Base-by-base conservation (phyloP, 2,329 filamentous ascomycete species). In the Pyrenophora tritici-repentis region DNA sequence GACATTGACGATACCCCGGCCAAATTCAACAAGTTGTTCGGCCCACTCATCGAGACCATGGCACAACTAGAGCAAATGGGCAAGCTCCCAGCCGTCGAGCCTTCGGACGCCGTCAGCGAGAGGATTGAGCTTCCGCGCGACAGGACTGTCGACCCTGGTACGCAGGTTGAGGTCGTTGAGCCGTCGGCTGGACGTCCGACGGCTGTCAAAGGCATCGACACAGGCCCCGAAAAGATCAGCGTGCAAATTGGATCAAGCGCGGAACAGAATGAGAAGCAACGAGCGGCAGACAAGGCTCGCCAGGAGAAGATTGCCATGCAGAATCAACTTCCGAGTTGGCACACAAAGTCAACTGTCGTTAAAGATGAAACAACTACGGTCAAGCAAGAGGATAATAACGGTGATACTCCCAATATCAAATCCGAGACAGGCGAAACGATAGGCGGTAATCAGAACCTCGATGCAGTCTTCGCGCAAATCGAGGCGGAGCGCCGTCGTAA, bases 21-120 rank as follows among this genome's bases (percentile, higher is more conserved):
- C 38, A 73, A 70, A 38, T 75, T 94, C 64, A 93, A 93, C 73
- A 85, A 86, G 63, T 87, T 93, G 70, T 87, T 93, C 73, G 86
- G 86, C 61, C 90, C 90, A 63, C 86, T 94, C 59, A 87, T 89
- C 49, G 50, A 53, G 35, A 84, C 89, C 50, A 80, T 91, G 46
- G 38, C 37, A 5, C 41, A 53, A 8, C 79, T 95, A 56, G 88
- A 87, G 47, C 82, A 87, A 65, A 90, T 95, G 53, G 90, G 94
- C 67, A 79, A 83, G n/a, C 81, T 95, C 6, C 89, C 90, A 1
- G 87, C 77, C 46, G 87, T 88, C 67, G 87, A 83, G 58, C 91
- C 90, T 60, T 87, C 91, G 42, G 80, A 83, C 17, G 88, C 89
- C 2, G 78, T 89, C 18, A 78, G 81, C 18, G 81, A 81, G 43